Evolutionary conservation across 257 asterid species (phyloP), one percentile per base, ranked within the genome.

Genomic region (Ophiorrhiza pumila): DNA sequence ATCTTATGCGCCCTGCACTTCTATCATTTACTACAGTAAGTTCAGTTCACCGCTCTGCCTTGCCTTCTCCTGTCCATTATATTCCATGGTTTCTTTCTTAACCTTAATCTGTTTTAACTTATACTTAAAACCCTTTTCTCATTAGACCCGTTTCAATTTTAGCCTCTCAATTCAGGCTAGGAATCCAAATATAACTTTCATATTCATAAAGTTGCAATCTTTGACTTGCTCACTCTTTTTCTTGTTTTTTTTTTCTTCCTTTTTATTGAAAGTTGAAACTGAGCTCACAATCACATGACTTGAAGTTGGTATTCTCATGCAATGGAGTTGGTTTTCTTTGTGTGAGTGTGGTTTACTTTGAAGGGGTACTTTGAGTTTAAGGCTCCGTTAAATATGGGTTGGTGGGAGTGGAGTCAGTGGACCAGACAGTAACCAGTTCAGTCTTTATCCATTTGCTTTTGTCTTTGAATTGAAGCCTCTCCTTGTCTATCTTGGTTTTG

Each of bases 401-500:
- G 80, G 78, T 75, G 70, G 73, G 82, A 64, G 72, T 45, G 65
- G 74, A 52, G 69, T 71, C 46, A 71, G 81, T 78, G 80, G 78
- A 78, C 76, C 63, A 75, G 74, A 73, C 73, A 63, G 76, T 72
- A 20, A 53, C 69, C 23, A 69, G 67, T 78, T 76, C 77, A 76
- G 72, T 69, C 77, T 76, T 59, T 75, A 72, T 78, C 79, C 65
- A 57, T 75, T 63, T 76, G 45, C 71, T 60, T 73, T 69, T 72
- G 56, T 79, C 67, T 82, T 75, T 72, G 76, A 75, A 78, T 61
- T 72, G 71, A 82, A 68, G 83, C 76, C 83, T 76, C 74, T 68
- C 70, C 74, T 75, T 62, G 61, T 74, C 72, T 69, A 69, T 68
- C 68, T 70, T 72, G 71, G 79, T 72, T 64, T 72, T 76, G 73